Evolutionary conservation across 2,329 filamentous ascomycete species (phyloP).

Genomic region (Podosphaera fusca): DNA sequence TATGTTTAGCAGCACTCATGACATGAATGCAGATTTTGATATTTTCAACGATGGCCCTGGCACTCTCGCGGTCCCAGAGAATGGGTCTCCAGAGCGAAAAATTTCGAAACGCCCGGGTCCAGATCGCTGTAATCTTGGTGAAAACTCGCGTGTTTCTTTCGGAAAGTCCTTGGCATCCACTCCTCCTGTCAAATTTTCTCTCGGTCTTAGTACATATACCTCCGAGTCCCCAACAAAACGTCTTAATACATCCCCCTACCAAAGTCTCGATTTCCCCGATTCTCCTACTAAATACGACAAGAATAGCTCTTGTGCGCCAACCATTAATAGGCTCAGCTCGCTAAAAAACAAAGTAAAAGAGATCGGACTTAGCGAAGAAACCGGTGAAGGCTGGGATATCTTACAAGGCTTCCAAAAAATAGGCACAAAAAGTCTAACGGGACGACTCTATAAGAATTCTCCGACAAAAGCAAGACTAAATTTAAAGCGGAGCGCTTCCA

Average conservation of each 20-base stretch:
- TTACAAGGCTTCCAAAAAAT: constrained; percentile 58
- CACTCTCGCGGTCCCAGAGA: constrained; percentile 25
- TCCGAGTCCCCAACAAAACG: not conserved
- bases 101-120: constrained; percentile 33
- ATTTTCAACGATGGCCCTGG: constrained; percentile 28
- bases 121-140: constrained; percentile 27
- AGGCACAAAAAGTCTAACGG: constrained; percentile 19
- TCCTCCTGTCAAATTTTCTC: not conserved
- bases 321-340: constrained; percentile 9
- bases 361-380: constrained; percentile 32
- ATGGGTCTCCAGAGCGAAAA: constrained; percentile 44
- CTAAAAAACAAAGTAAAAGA: constrained; percentile 28
- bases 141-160: not conserved
- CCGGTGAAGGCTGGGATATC: constrained; percentile 43
- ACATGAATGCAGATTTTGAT: constrained; percentile 32
- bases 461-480: constrained; percentile 10
- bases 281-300: constrained; percentile 10
- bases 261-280: not conserved
- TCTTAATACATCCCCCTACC: not conserved
- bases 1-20: constrained; percentile 20
- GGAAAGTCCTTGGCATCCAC: not conserved
- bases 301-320: constrained; percentile 4
- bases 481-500: constrained; percentile 15
- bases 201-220: not conserved
- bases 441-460: constrained; percentile 5